phyloP scores from a whole-genome alignment of 176 grass and related monocot genomes.

The Phoenix dactylifera region DNA sequence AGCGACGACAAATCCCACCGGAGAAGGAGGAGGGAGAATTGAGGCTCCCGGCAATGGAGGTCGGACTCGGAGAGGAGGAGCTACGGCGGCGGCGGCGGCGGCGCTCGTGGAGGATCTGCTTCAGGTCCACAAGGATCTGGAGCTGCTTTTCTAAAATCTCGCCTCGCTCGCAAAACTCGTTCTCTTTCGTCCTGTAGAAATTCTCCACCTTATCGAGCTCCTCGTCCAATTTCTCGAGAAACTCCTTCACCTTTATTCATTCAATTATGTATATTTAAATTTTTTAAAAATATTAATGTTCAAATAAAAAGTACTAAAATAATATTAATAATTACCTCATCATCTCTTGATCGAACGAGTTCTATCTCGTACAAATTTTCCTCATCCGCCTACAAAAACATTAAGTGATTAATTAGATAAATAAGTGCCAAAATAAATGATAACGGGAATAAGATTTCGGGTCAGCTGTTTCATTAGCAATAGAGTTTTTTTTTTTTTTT shows the following conservation, averaged over 20 bases:
- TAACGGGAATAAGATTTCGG: no score
- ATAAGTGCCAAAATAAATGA: no score
- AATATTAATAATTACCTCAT: conserved; percentile 32
- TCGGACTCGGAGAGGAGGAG: neutral
- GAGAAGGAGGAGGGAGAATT: conserved; percentile 57
- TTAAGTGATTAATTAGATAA: neutral
- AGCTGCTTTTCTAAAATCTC: conserved; percentile 58
- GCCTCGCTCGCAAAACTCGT: conserved; percentile 50
- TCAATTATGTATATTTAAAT: neutral
- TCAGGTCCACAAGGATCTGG: conserved; percentile 64
- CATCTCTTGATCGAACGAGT: conserved; percentile 43
- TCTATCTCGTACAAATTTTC: conserved; percentile 35
- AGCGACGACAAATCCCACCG: conserved; percentile 25
- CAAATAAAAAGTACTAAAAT: no score
- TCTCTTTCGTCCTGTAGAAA: conserved; percentile 56
- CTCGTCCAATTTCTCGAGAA: conserved; percentile 53
- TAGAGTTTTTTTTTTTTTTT: no score
- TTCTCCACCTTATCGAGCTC: conserved; percentile 77
- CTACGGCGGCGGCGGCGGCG: conserved; percentile 13
- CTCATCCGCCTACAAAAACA: conserved; percentile 23
- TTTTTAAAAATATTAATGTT: neutral
- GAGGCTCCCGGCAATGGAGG: conserved; percentile 18
- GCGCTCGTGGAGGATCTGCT: conserved; percentile 56
- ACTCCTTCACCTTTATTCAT: conserved; percentile 43
- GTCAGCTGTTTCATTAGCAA: no score